Evolutionary conservation across 2,329 filamentous ascomycete genomes (phyloP).

Genomic region (Pyrenochaeta sp.): DNA sequence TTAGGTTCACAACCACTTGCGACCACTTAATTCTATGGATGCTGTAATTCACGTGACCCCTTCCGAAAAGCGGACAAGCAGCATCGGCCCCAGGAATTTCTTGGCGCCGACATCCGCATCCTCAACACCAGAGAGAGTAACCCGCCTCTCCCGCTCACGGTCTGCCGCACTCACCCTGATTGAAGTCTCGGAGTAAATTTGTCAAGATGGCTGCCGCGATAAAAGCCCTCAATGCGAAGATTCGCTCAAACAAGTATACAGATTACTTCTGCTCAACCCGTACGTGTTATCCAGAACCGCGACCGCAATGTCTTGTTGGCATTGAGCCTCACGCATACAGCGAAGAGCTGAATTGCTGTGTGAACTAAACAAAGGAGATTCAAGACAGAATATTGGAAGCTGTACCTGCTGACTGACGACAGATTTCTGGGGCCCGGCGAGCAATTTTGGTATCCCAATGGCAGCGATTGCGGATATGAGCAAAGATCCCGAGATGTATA

Average conservation of each 20-base stretch:
- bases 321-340: not conserved
- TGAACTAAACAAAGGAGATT: not conserved
- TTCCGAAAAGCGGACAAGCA: conserved; percentile 13
- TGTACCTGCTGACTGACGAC: conserved; percentile 16
- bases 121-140: conserved; percentile 5
- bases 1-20: not conserved
- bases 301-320: not conserved
- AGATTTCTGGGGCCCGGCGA: conserved; percentile 63
- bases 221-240: conserved; percentile 63
- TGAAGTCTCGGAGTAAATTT: conserved; percentile 3
- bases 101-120: conserved; percentile 14
- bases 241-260: conserved; percentile 58
- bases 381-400: not conserved
- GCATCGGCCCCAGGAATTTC: conserved; percentile 1
- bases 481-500: conserved; percentile 63
- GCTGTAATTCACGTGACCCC: conserved; percentile 17
- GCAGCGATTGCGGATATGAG: conserved; percentile 63
- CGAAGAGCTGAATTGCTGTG: not conserved
- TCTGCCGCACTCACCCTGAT: conserved; percentile 12
- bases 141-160: conserved; percentile 7
- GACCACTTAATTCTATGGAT: not conserved
- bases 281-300: conserved; percentile 44
- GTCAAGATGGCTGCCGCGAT: conserved; percentile 61
- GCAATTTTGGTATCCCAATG: conserved; percentile 64
- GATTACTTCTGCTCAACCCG: conserved; percentile 65